Conservation (phyloP, 345 rosid genomes). For the Barbarea vulgaris region DNA sequence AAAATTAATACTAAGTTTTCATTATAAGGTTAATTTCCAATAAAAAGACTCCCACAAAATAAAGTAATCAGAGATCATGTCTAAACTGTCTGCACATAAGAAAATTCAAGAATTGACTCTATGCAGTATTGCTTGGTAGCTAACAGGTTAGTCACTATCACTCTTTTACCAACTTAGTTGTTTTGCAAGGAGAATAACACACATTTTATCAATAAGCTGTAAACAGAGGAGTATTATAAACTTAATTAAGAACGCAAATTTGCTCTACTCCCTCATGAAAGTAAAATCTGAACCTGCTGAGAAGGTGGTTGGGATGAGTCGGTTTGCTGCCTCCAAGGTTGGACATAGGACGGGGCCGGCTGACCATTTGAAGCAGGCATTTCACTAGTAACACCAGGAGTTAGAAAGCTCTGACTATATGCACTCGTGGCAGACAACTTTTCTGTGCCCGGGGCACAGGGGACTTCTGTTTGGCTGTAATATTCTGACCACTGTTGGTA, state of each 20-base stretch:
- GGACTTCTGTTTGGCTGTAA: conserved; percentile 89
- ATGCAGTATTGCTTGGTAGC: background rate
- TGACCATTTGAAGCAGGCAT: conserved; percentile 64
- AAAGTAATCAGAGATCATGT: conserved; percentile 19
- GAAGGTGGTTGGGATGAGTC: conserved; percentile 58
- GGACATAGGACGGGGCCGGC: conserved; percentile 50
- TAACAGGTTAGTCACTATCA: conserved; percentile 12
- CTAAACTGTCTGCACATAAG: conserved; percentile 22
- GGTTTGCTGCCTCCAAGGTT: conserved; percentile 73
- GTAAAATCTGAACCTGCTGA: conserved; percentile 64
- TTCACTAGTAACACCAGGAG: conserved; percentile 56
- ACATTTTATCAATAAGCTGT: background rate
- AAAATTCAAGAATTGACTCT: conserved; percentile 8
- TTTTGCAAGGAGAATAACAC: conserved; percentile 12
- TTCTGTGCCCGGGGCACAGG: conserved; percentile 98
- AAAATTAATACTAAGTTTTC: conserved; percentile 15
- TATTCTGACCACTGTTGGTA: conserved; percentile 87
- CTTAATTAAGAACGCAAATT: background rate
- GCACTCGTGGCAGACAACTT: conserved; percentile 61
- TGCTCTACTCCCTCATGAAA: conserved; percentile 18
- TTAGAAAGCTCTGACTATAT: conserved; percentile 58
- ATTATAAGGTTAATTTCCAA: background rate
- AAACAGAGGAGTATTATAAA: background rate
- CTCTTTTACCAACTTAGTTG: background rate
- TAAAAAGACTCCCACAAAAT: conserved; percentile 2